These are phyloP conservation scores for Blastobotrys mokoenaii DNA, from an alignment of 805 yeast genomes.

Conservation along the genomic window DNA sequence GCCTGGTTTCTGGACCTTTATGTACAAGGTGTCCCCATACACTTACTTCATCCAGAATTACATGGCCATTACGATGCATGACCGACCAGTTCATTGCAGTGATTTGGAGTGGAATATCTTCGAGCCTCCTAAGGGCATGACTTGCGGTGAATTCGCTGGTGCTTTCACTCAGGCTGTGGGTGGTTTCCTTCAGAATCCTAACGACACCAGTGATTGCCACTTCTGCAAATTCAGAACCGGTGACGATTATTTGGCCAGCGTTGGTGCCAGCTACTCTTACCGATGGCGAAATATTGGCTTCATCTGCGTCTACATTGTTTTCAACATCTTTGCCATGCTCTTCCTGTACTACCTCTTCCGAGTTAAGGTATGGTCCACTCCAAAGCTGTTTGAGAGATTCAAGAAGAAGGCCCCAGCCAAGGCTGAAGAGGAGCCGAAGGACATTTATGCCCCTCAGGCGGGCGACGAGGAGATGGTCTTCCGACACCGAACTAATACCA, in stretches of 20 bases:
- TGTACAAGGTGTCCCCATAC: slow-evolving; percentile 65
- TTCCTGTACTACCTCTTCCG: slow-evolving; percentile 26
- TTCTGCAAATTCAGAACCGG: slow-evolving; percentile 35
- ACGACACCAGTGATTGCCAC: slow-evolving; percentile 35
- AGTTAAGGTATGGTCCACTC: slow-evolving; percentile 14
- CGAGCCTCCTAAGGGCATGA: slow-evolving; percentile 49
- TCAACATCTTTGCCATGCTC: slow-evolving; percentile 37
- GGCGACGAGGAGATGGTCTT: slow-evolving; percentile 12
- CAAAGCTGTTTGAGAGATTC: slow-evolving; percentile 4
- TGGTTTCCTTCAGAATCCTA: slow-evolving; percentile 54
- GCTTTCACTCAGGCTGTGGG: slow-evolving; percentile 34
- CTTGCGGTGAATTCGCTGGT: slow-evolving; percentile 52
- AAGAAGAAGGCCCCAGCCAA: slow-evolving; percentile 1
- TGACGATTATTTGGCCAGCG: slow-evolving; percentile 36
- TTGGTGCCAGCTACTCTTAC: slow-evolving; percentile 37
- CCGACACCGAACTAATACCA: no score
- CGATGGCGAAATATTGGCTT: slow-evolving; percentile 65
- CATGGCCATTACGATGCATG: slow-evolving; percentile 41
- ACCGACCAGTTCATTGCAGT: slow-evolving; percentile 42
- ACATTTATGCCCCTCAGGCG: slow-evolving; percentile 7
- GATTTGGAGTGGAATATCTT: slow-evolving; percentile 41
- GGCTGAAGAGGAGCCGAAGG: slow-evolving; percentile 4
- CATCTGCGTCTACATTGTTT: slow-evolving; percentile 46
- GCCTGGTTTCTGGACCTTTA: slow-evolving; percentile 82
- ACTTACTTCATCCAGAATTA: slow-evolving; percentile 61